Evolutionary conservation across 2,329 filamentous ascomycete species (phyloP).

Genomic region (Lachnellula subtilissima): DNA sequence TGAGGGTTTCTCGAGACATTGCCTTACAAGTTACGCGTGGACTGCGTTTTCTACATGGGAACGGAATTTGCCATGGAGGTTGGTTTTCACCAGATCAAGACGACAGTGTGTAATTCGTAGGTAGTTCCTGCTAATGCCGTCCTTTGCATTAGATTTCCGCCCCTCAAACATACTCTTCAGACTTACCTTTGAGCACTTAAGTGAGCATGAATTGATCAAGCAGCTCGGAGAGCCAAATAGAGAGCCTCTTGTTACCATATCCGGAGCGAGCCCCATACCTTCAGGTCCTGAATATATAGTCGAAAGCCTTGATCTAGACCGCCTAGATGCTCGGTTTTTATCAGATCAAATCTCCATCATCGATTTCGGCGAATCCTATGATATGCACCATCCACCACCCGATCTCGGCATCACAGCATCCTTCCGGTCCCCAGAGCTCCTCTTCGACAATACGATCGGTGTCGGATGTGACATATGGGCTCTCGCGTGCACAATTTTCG

Average conservation of each 20-base stretch:
- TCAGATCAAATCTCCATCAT: conserved; percentile 8
- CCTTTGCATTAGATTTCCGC: conserved; percentile 6
- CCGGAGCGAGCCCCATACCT: conserved; percentile 5
- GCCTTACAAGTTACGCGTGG: conserved; percentile 5
- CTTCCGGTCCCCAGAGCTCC: conserved; percentile 6
- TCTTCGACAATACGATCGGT: conserved; percentile 7
- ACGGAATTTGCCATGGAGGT: conserved; percentile 9
- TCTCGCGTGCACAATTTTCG: conserved; percentile 12
- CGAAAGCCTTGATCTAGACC: conserved; percentile 8
- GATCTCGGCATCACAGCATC: conserved; percentile 7
- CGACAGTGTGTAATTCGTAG: not conserved
- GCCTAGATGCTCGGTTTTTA: conserved; percentile 5
- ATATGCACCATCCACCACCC: conserved; percentile 3
- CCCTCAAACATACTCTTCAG: conserved; percentile 10
- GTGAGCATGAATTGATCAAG: conserved; percentile 6
- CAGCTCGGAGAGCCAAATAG: conserved; percentile 6
- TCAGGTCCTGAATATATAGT: conserved; percentile 12
- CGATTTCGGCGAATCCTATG: conserved; percentile 12
- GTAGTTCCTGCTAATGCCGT: not conserved
- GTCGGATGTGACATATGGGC: conserved; percentile 7
- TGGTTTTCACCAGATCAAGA: not conserved
- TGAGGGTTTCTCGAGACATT: conserved; percentile 3
- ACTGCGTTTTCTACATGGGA: conserved; percentile 5
- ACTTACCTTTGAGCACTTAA: conserved; percentile 4
- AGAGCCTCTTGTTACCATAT: conserved; percentile 10